Evolutionary conservation across 768 basidiomycete species (phyloP), one percentile per base, ranked within the genome.

Genomic region (Leccinum uliginosum): DNA sequence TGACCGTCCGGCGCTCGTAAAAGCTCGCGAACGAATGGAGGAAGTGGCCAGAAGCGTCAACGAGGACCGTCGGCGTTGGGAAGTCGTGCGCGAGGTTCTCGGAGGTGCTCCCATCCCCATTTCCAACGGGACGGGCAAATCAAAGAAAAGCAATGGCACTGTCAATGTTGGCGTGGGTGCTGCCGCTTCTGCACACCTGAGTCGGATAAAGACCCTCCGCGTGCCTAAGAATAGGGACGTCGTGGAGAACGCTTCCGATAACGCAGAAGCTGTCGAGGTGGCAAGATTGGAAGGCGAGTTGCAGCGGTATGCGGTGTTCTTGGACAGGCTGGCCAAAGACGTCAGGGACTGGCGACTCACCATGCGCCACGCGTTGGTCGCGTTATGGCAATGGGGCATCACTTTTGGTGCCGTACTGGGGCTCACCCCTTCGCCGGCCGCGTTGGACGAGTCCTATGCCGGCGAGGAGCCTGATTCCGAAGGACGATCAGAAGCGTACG

Each of bases 41-140:
- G 83, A 84, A 54, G 83, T 89, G 6, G 88, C 89, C 0, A 75
- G 82, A 61, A 83, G 83, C 53, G 86, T 93, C 10, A 93, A 93
- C 54, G 91, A 93, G 66, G 86, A 83, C 17, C 75, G 88, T 56
- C 74, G 91, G 54, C 75, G 90, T 12, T 82, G 83, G 52, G 91
- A 93, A 69, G 86, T 92, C 38, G 84, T 93, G 8, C 86, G 84
- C 61, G 86, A 86, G 61, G 87, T 90, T 34, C 76, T 93, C 40
- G 77, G 73, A 56, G 72, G 75, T 38, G 58, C 66, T 0, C 75
- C 69, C 3, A 65, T 73, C 6, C 62, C 72, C 65, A 67, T 62
- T 51, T 53, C 76, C 67, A 74, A 74, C 64, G 72, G 73, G 58
- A 69, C 73, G 8, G 70, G 78, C 63, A 74, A 75, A 52, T 65